Base-by-base conservation (phyloP, 2,329 filamentous ascomycete species). In the Hortaea sp. region DNA sequence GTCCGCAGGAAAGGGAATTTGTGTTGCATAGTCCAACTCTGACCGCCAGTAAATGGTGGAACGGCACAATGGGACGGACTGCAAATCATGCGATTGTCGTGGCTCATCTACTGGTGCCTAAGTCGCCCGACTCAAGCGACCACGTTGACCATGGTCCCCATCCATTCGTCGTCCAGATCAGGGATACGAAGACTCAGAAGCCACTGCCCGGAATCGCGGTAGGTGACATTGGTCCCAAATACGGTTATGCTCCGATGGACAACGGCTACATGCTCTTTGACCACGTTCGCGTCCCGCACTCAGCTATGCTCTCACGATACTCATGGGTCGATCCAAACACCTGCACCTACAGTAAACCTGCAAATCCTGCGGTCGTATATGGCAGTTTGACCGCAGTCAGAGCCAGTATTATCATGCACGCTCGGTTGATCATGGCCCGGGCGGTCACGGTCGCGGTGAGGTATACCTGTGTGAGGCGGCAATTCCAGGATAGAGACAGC, bases 41-140 rank as follows among this genome's bases (percentile, higher is more conserved):
- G 13, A 75, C 73, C 1, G 69, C 73, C 1, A 74, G 69, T 53
- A 76, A 76, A 58, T 76, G 71, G 72, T 76, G 73, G 73, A 75
- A 76, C 56, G 73, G 73, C 1, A 67, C 68, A 1, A 65, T 76
- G 61, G 73, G 73, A 1, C 63, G 72, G 27, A 74, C 71, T n/a
- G 73, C 73, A n/a, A 75, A 73, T 46, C 71, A 76, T 63, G 69
- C 73, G 29, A 74, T 77, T 49, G 72, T 76, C 1, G 70, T 76
- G 12, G 73, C 73, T 35, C 74, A 75, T 49, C 58, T 76, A 1
- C 58, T 74, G 31, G 57, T 75, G 9, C 72, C 72, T 29, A 59
- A 64, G 51, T 49, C 56, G 6, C 29, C 51, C 11, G 43, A 49
- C 3, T 56, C 58, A 6, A 46, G 46, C 6, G 55, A 67, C 34